A percentile compares a stretch with the other conserved stretches of the same genome.
Conservation (phyloP, 257 asterid species). For the Gentiana dahurica region DNA sequence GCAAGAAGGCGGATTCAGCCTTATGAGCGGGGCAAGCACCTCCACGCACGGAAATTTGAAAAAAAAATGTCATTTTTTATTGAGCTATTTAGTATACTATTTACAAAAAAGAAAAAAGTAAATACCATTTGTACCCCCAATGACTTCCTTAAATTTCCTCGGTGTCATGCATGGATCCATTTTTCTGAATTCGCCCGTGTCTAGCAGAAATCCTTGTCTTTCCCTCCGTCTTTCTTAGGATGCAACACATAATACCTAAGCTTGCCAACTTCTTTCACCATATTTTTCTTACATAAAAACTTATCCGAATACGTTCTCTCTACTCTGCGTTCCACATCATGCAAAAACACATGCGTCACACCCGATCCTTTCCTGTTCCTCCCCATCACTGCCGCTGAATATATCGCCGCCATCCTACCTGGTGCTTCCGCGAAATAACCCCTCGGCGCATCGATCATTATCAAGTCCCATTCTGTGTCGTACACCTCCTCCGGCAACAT, state of each 20-base stretch:
- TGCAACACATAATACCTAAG: slow-evolving; percentile 74
- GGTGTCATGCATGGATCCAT: no score
- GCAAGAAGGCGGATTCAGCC: no score
- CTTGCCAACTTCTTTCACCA: slow-evolving; percentile 44
- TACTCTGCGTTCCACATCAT: slow-evolving; percentile 72
- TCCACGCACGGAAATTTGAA: no score
- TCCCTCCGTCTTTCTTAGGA: slow-evolving; percentile 21
- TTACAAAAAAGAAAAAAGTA: no score
- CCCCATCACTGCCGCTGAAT: slow-evolving; percentile 88
- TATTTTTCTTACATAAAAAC: slow-evolving; percentile 56
- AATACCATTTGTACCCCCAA: no score
- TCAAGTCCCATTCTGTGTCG: slow-evolving; percentile 74
- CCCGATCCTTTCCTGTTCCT: slow-evolving; percentile 57
- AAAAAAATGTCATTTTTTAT: no score
- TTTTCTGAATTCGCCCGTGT: no score
- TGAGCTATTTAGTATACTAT: no score
- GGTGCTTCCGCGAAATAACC: slow-evolving; percentile 76
- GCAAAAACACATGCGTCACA: slow-evolving; percentile 63
- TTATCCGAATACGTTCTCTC: slow-evolving; percentile 62
- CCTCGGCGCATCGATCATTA: slow-evolving; percentile 88
- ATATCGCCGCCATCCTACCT: slow-evolving; percentile 88
- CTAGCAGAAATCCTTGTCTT: slow-evolving; percentile 32
- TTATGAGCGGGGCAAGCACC: no score
- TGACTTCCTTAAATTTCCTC: no score
- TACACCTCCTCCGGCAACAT: slow-evolving; percentile 62